Evolutionary conservation across 345 rosid genomes (phyloP).

Genomic region (Acer negundo): DNA sequence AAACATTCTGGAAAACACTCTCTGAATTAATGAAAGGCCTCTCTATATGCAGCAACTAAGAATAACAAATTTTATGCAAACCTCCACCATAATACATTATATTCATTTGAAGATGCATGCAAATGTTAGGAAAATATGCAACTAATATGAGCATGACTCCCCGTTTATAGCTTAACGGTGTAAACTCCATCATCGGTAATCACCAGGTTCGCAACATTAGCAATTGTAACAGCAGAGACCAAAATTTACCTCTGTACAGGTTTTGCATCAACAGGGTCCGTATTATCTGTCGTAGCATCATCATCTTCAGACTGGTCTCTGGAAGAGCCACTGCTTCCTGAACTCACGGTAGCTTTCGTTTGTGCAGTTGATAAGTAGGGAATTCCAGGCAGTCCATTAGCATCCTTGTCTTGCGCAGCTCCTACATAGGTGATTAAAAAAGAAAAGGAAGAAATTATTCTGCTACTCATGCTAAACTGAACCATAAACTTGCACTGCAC

Average conservation of each 20-base stretch:
- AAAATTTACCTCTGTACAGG: slow-evolving; percentile 72
- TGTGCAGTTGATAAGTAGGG: slow-evolving; percentile 35
- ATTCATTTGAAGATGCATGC: neutral
- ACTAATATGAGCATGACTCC: neutral
- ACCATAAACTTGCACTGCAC: too few relatives aligned
- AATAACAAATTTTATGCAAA: neutral
- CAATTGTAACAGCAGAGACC: slow-evolving; percentile 15
- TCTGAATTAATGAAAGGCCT: slow-evolving; percentile 15
- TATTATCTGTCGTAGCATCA: slow-evolving; percentile 57
- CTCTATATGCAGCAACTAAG: too few relatives aligned
- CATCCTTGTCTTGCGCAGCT: slow-evolving; percentile 41
- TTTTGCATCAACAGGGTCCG: slow-evolving; percentile 68
- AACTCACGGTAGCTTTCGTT: slow-evolving; percentile 40
- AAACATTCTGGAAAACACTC: slow-evolving; percentile 66
- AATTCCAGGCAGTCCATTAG: slow-evolving; percentile 27
- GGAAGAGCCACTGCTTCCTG: slow-evolving; percentile 79
- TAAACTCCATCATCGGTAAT: slow-evolving; percentile 4
- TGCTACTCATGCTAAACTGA: neutral
- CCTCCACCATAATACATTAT: neutral
- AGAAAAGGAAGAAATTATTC: slow-evolving; percentile 12
- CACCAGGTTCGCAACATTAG: neutral
- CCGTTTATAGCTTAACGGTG: neutral
- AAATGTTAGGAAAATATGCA: neutral
- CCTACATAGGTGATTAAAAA: slow-evolving; percentile 29
- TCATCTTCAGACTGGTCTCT: slow-evolving; percentile 81